phyloP scores from a whole-genome alignment of 208 protist species.

The Naegleria fowleri region DNA sequence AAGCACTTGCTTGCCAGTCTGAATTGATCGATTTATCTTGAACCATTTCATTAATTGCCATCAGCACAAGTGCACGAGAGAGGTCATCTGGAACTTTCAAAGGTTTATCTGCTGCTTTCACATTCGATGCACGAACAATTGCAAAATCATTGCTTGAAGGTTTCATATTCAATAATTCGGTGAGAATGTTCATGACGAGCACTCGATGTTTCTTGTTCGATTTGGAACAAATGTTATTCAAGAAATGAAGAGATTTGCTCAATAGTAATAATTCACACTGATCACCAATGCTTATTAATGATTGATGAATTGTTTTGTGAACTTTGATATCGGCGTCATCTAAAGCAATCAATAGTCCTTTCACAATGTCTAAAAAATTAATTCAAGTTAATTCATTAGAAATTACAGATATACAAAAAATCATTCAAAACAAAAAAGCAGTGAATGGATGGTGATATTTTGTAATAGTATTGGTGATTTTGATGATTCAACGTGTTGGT shows the following conservation, averaged over 20 bases:
- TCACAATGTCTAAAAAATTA: constrained; percentile 12
- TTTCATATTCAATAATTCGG: background rate
- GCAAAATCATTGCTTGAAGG: background rate
- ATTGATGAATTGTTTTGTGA: background rate
- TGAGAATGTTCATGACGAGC: background rate
- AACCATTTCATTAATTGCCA: background rate
- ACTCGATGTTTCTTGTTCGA: constrained; percentile 12
- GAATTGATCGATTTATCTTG: background rate
- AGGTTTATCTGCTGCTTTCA: background rate
- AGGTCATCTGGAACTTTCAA: background rate
- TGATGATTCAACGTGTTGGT: background rate
- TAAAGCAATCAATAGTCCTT: background rate
- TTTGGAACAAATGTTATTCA: background rate
- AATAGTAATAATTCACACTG: background rate
- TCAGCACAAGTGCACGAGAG: background rate
- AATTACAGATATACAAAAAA: background rate
- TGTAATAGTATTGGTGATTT: background rate
- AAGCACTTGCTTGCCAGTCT: constrained; percentile 13
- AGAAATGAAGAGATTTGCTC: background rate
- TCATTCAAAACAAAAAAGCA: background rate
- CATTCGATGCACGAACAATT: background rate
- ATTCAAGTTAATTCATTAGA: background rate
- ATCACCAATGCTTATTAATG: background rate
- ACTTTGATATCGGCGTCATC: background rate
- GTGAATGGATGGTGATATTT: background rate